phyloP scores from a whole-genome alignment of 2,329 filamentous ascomycete species.

The Myriosclerotinia curreyana region DNA sequence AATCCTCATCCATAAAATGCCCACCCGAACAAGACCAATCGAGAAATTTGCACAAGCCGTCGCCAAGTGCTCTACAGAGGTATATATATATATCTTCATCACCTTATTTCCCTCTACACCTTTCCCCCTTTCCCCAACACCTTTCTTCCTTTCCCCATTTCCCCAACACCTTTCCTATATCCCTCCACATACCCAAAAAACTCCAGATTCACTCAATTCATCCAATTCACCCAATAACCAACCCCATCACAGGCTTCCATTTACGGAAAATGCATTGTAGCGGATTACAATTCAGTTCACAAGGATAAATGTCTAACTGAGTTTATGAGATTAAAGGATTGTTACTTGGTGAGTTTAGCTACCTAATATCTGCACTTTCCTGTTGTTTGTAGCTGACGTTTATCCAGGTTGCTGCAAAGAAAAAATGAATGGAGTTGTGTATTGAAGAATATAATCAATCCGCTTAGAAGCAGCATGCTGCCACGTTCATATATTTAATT shows the following conservation, averaged over 20 bases:
- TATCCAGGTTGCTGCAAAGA: slow-evolving; percentile 51
- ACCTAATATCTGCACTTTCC: background rate
- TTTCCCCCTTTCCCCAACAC: no score
- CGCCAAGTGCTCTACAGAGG: slow-evolving; percentile 64
- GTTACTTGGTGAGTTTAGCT: slow-evolving; percentile 66
- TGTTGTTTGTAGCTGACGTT: slow-evolving; percentile 24
- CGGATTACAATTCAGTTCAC: slow-evolving; percentile 83
- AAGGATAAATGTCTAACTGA: slow-evolving; percentile 88
- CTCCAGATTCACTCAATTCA: background rate
- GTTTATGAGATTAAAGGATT: slow-evolving; percentile 82
- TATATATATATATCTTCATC: slow-evolving; percentile 44
- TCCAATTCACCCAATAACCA: background rate
- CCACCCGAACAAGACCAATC: slow-evolving; percentile 55
- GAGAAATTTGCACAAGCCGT: slow-evolving; percentile 66
- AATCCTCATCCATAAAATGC: slow-evolving; percentile 33
- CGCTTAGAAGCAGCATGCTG: background rate
- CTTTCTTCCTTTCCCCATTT: no score
- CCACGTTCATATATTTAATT: background rate
- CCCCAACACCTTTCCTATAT: no score
- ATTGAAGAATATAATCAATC: background rate
- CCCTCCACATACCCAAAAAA: background rate
- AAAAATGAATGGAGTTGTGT: slow-evolving; percentile 37
- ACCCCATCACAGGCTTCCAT: slow-evolving; percentile 61
- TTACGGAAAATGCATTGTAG: slow-evolving; percentile 89
- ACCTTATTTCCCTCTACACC: background rate